phyloP scores from a whole-genome alignment of 768 basidiomycete genomes.

The Leccinum olivaceopallidum region DNA sequence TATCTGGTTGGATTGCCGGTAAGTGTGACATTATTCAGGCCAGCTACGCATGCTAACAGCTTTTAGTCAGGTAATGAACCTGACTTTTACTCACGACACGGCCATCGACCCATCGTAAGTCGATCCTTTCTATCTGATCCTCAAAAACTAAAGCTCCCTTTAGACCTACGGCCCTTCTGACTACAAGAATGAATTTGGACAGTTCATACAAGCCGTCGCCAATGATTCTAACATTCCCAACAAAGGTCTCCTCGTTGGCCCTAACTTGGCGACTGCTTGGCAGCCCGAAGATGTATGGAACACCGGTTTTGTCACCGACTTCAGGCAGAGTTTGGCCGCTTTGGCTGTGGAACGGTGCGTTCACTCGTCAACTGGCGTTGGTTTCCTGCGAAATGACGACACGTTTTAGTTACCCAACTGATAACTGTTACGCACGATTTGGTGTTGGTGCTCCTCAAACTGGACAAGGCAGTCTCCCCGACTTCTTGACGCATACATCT shows the following conservation, averaged over 20 bases:
- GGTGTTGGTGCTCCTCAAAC: conserved; percentile 39
- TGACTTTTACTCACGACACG: conserved; percentile 61
- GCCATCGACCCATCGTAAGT: conserved; percentile 30
- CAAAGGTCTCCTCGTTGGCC: conserved; percentile 57
- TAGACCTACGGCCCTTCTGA: conserved; percentile 33
- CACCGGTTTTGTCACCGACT: conserved; percentile 49
- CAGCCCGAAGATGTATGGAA: conserved; percentile 52
- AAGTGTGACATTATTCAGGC: not conserved
- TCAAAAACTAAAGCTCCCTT: not conserved
- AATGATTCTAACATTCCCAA: conserved; percentile 40
- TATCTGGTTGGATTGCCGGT: conserved; percentile 56
- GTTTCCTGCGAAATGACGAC: conserved; percentile 11
- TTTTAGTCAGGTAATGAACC: conserved; percentile 75
- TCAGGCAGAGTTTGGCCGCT: conserved; percentile 40
- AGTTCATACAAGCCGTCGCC: conserved; percentile 44
- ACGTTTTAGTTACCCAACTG: conserved; percentile 49
- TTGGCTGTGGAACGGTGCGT: conserved; percentile 59
- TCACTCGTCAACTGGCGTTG: not conserved
- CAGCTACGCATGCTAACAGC: not conserved
- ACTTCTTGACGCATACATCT: conserved; percentile 53
- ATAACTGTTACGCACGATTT: conserved; percentile 61
- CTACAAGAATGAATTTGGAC: conserved; percentile 54
- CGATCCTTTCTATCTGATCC: too few species aligned
- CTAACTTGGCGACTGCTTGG: conserved; percentile 59
- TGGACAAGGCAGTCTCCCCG: conserved; percentile 49